Base-by-base conservation (phyloP, 2,329 filamentous ascomycete genomes). In the Curvularia hawaiiensis region DNA sequence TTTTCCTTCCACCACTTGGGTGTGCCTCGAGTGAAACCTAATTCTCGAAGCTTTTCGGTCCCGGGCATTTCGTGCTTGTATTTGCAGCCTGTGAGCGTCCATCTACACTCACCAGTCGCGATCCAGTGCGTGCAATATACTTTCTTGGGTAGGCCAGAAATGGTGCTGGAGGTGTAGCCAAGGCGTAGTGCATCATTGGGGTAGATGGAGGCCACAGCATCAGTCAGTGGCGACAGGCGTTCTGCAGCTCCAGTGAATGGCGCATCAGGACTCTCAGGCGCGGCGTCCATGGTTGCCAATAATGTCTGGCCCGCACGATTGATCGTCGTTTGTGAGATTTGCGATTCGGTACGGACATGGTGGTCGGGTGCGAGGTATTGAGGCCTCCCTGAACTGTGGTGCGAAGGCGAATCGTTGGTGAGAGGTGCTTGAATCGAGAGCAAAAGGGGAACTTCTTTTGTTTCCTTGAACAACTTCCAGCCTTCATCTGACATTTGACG, bases 11-110 rank as follows among this genome's bases (percentile, higher is more conserved):
- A 87, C 86, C 86, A 88, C 8, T 75, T 73, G 9, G 86, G 85
- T 16, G 82, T 75, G 3, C 77, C 75, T 9, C 61, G 40, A 2
- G 77, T 76, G 50, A 96, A 83, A 0, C 93, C 93, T 3, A 96
- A 82, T 7, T 83, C 80, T 43, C 84, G 79, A 65, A 96, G 85
- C 1, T 87, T 90, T 0, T 81, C 79, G 50, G 81, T 81, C 62
- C 92, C 87, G 0, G 93, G 93, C 90, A 97, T 96, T 73, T 95
- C 90, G 74, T 97, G 93, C 78, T 92, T 94, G 80, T 88, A 97
- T 63, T 88, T 87, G 79, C 93, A 97, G 0, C 93, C 92, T 70
- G 93, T 88, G 73, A 96, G 91, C 3, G 85, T 88, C 74, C 91
- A 97, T 60, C 90, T 90, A 73, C 93, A 97, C 43, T 90, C 86